Evolutionary conservation across 495 filamentous ascomycete species (phyloP), one percentile per base, ranked within the genome.

Genomic region (Penicillium ochrochloron): DNA sequence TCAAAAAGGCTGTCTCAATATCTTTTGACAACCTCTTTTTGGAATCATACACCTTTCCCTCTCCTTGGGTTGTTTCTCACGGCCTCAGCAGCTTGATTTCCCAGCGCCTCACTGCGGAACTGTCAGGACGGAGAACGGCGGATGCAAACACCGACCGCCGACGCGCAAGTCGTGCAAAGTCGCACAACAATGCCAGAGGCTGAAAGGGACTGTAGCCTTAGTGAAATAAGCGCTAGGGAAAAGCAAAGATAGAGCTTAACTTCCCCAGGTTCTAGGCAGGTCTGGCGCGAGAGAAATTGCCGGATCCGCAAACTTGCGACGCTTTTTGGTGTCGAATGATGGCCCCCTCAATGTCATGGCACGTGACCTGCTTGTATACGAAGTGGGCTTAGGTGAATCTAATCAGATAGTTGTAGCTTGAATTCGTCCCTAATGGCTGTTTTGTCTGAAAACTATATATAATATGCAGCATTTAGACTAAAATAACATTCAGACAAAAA

Each of bases 61-160:
- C 37, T 41, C 14, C 19, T 48, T 27, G 31, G 31, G 10, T 1
- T 17, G 29, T 25, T 56, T 21, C 10, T 25, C 17, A 15, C 41
- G 35, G 37, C 19, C 27, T 35, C 21, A 19, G 17, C 6, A 23
- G 15, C n/a, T 33, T 37, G 51, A 27, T 54, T 33, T 41, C 17
- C 37, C n/a, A 46, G 52, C 15, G 60, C 54, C 25, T 61, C 59
- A 34, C 29, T 3, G 29, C 25, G 6, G 29, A 39, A 52, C 19
- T 0, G 27, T 34, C 12, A 31, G 35, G 31, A 48, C 69, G 69
- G 69, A 62, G 69, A 17, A 66, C 69, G 69, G 69, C 58, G 67
- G 23, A 57, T 54, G 27, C 58, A 72, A 72, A 37, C 64, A 67
- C 69, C 70, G 70, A 73, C 34, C 65, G 52, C 70, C 70, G 70